phyloP scores from a whole-genome alignment of 345 rosid genomes.

The Litchi chinensis region DNA sequence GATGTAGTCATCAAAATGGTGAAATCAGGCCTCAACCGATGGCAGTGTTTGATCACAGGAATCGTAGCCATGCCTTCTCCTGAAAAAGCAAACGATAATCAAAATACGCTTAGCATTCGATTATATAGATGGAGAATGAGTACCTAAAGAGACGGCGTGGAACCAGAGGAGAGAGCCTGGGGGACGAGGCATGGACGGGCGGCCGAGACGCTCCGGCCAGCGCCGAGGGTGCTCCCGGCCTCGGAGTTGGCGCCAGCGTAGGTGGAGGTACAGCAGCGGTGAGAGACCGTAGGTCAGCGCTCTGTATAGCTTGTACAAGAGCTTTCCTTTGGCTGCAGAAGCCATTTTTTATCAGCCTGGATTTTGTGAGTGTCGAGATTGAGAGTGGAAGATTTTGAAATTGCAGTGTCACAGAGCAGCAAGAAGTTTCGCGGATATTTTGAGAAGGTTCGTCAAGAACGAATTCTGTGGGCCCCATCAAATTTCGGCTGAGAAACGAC shows the following conservation, averaged over 20 bases:
- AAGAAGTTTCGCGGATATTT: no score
- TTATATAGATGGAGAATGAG: no score
- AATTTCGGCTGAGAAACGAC: no score
- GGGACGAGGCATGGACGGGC: constrained; percentile 65
- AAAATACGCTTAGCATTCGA: neutral
- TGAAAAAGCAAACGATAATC: neutral
- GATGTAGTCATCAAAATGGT: constrained; percentile 80
- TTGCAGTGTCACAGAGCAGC: neutral
- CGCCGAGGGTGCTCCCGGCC: constrained; percentile 79
- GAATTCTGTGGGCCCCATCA: no score
- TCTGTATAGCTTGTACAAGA: constrained; percentile 65
- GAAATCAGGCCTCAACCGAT: constrained; percentile 52
- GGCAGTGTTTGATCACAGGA: constrained; percentile 70
- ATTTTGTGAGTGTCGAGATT: neutral
- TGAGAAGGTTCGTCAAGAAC: no score
- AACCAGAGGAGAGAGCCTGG: constrained; percentile 83
- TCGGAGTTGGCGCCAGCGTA: constrained; percentile 66
- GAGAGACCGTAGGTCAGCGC: constrained; percentile 59
- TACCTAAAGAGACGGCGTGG: constrained; percentile 92
- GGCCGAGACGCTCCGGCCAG: constrained; percentile 85
- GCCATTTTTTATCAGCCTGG: neutral
- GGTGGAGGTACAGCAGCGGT: constrained; percentile 68
- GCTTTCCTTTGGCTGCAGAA: constrained; percentile 39
- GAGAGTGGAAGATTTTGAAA: neutral
- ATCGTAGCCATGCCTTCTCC: constrained; percentile 97